Base-by-base conservation (phyloP, 1,139 yeast genomes). In the Groenewaldozyma sp. region DNA sequence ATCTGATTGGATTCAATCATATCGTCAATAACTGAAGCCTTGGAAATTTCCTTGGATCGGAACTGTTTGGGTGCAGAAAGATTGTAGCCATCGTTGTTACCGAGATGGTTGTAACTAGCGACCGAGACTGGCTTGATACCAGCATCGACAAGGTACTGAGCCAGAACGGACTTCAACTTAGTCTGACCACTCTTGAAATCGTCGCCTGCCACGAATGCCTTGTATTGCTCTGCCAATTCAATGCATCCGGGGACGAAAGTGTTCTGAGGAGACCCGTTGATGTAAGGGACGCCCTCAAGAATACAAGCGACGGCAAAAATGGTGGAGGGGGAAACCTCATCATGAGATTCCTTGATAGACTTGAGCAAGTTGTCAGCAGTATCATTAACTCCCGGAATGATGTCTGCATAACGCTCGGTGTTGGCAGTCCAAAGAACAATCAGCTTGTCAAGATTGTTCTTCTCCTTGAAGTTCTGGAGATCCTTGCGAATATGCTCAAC, bases 111-210 rank as follows among this genome's bases (percentile, higher is more conserved):
- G 69, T 88, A 88, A 19, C 95, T 84, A 29, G 96, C 96, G 62
- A 88, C 82, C 24, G 95, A 86, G 35, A 82, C 70, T 34, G 96
- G 96, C 65, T 84, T 82, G 63, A 88, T 88, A 69, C 97, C 97
- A 36, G 97, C 97, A 63, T 88, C 97, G 45, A 88, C 96, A 55
- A 88, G 73, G 63, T 81, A 88, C 68, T 88, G 96, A 18, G 96
- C 95, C 64, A 88, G 73, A 20, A 88, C 97, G 19, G 95, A 86
- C 70, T 88, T 88, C 58, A 88, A 68, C 68, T 88, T 88, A 50
- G 97, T 88, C 70, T 88, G 97, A 45, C 97, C 97, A 56, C 91
- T 78, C 72, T 88, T 88, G 74, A 88, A 88, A 65, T 88, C 97
- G 63, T 88, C 97, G 57, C 97, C 97, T 45, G 95, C 97, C 58